Conservation (phyloP, 2,329 filamentous ascomycete species). For the Xylariales sp. region DNA sequence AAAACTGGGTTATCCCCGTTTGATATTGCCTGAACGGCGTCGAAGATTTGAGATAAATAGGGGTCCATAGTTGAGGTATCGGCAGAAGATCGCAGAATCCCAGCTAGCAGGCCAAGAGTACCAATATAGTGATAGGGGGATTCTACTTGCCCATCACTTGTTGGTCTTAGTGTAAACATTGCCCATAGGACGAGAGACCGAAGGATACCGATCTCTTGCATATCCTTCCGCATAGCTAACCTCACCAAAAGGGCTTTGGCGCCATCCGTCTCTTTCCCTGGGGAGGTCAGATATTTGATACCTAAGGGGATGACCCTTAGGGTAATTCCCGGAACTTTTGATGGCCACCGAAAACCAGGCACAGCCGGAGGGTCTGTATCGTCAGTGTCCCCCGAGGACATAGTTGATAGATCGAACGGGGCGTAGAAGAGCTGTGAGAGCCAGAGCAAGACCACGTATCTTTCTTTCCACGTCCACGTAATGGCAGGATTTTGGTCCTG, state of each 20-base stretch:
- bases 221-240: constrained; percentile 78
- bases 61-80: constrained; percentile 71
- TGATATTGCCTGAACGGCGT: constrained; percentile 56
- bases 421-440: constrained; percentile 76
- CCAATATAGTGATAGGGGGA: constrained; percentile 76
- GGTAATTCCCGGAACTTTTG: constrained; percentile 64
- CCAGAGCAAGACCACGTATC: constrained; percentile 86
- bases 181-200: constrained; percentile 67
- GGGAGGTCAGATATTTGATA: constrained; percentile 63
- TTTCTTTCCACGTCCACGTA: constrained; percentile 75
- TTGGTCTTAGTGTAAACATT: constrained; percentile 52
- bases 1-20: constrained; percentile 43
- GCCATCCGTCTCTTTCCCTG: constrained; percentile 85
- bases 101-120: constrained; percentile 73
- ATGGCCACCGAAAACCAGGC: constrained; percentile 50
- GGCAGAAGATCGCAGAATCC: constrained; percentile 63
- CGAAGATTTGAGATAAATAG: constrained; percentile 63
- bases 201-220: constrained; percentile 73
- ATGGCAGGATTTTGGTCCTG: constrained; percentile 11
- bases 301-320: constrained; percentile 67
- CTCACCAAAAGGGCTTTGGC: constrained; percentile 80
- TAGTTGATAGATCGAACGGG: constrained; percentile 85
- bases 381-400: constrained; percentile 60
- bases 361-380: constrained; percentile 38
- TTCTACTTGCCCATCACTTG: constrained; percentile 27